Evolutionary conservation across 1,284 basidiomycete genomes (phyloP).

Genomic region (Cutaneotrichosporon sp.): DNA sequence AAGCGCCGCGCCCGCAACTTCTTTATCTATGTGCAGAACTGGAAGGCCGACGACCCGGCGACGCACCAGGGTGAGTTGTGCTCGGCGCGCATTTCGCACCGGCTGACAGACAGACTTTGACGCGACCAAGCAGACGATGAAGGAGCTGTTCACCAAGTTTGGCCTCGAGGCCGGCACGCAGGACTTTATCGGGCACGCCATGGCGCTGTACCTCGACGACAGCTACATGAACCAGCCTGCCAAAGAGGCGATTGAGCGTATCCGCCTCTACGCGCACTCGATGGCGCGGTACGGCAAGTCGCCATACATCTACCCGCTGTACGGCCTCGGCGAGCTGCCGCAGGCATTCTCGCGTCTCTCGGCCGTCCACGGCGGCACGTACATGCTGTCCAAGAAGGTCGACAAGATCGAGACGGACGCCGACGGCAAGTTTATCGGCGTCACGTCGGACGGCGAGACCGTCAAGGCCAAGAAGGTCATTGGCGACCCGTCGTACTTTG

Average conservation of each 20-base stretch:
- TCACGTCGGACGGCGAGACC: constrained; percentile 81
- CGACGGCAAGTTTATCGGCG: constrained; percentile 88
- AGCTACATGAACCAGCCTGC: constrained; percentile 93
- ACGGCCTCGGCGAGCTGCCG: constrained; percentile 96
- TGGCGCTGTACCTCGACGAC: constrained; percentile 97
- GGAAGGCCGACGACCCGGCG: constrained; percentile 87
- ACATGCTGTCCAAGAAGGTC: constrained; percentile 98
- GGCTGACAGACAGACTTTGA: constrained; percentile 60
- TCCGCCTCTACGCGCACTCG: constrained; percentile 94
- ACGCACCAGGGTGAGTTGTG: constrained; percentile 79
- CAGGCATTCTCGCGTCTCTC: constrained; percentile 97
- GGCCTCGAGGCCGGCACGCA: constrained; percentile 95
- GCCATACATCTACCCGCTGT: constrained; percentile 98
- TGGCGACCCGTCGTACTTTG: constrained; percentile 97
- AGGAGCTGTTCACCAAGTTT: constrained; percentile 91
- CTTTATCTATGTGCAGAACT: constrained; percentile 93
- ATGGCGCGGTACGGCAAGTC: constrained; percentile 99
- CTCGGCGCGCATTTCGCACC: not conserved
- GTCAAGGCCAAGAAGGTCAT: constrained; percentile 98
- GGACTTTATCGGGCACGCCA: constrained; percentile 98
- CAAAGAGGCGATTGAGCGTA: constrained; percentile 85
- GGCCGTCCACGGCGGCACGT: constrained; percentile 98
- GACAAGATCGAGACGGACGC: constrained; percentile 81
- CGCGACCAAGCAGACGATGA: constrained; percentile 84
- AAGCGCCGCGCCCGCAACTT: constrained; percentile 98